Evolutionary conservation across 1,139 yeast species (phyloP).

Genomic region (Lodderomyces metapsilosis): DNA sequence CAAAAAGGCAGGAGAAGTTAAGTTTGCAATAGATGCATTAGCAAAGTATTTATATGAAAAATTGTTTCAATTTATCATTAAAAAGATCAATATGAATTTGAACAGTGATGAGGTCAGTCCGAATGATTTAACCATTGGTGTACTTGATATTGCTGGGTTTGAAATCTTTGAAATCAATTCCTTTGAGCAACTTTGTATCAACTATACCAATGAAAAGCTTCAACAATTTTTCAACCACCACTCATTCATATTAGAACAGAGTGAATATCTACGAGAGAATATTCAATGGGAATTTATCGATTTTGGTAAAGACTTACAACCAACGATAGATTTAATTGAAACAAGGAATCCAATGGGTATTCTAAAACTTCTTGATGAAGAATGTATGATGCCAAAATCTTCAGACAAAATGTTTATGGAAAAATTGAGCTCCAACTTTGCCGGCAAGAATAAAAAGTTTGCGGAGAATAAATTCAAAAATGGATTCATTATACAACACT

Average conservation of each 20-base stretch:
- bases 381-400: conserved; percentile 91
- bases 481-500: conserved; percentile 83
- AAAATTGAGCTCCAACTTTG: conserved; percentile 65
- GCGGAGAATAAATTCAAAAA: conserved; percentile 65
- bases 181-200: conserved; percentile 94
- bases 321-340: conserved; percentile 91
- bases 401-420: conserved; percentile 82
- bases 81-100: conserved; percentile 71
- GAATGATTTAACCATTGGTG: conserved; percentile 76
- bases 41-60: conserved; percentile 86
- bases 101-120: conserved; percentile 25
- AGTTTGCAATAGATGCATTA: conserved; percentile 79
- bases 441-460: conserved; percentile 51
- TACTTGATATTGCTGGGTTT: conserved; percentile 95
- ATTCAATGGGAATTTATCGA: conserved; percentile 97
- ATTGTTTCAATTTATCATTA: conserved; percentile 74
- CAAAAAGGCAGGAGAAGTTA: conserved; percentile 77
- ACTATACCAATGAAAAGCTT: conserved; percentile 91
- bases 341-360: conserved; percentile 76
- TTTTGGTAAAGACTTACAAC: conserved; percentile 94
- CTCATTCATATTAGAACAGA: conserved; percentile 94
- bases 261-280: conserved; percentile 88
- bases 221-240: conserved; percentile 98
- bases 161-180: conserved; percentile 91
- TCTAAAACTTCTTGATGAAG: conserved; percentile 89